Evolutionary conservation across 2,329 filamentous ascomycete species (phyloP).

Genomic region (Coniochaeta pulveracea): DNA sequence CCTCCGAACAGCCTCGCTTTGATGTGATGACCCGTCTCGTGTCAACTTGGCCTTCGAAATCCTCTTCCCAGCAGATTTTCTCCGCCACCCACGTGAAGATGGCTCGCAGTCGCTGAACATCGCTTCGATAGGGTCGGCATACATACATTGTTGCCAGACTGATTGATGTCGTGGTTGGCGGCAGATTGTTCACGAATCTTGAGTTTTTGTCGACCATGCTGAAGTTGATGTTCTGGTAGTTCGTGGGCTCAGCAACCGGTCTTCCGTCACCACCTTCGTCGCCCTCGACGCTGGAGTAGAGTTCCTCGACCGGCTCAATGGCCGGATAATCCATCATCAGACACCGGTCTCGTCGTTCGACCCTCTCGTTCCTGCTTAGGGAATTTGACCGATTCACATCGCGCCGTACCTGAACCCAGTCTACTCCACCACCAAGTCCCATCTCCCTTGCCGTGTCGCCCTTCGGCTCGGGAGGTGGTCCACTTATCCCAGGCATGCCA

Average conservation of each 20-base stretch:
- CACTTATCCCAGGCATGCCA: neutral
- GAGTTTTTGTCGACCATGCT: conserved; percentile 91
- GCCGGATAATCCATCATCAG: conserved; percentile 90
- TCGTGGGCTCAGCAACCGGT: conserved; percentile 69
- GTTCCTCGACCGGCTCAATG: conserved; percentile 78
- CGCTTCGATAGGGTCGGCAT: conserved; percentile 86
- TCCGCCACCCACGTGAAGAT: conserved; percentile 99
- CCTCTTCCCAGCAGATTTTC: conserved; percentile 90
- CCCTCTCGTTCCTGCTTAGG: conserved; percentile 74
- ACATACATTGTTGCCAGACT: conserved; percentile 84
- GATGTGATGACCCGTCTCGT: conserved; percentile 73
- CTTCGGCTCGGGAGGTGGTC: conserved; percentile 4
- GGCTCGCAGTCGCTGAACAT: conserved; percentile 82
- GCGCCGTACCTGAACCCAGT: conserved; percentile 96
- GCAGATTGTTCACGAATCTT: conserved; percentile 75
- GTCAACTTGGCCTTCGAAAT: conserved; percentile 77
- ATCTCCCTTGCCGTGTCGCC: conserved; percentile 55
- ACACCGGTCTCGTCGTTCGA: conserved; percentile 77
- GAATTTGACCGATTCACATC: conserved; percentile 96
- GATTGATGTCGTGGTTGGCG: conserved; percentile 69
- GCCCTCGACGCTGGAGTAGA: conserved; percentile 75
- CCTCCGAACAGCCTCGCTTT: conserved; percentile 75
- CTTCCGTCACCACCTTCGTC: conserved; percentile 81
- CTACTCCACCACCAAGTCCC: conserved; percentile 53
- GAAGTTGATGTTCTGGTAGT: conserved; percentile 72